These are phyloP conservation scores for Saccharomyces hybrid DNA, from an alignment of 1,139 yeast genomes.

Conservation along the genomic window DNA sequence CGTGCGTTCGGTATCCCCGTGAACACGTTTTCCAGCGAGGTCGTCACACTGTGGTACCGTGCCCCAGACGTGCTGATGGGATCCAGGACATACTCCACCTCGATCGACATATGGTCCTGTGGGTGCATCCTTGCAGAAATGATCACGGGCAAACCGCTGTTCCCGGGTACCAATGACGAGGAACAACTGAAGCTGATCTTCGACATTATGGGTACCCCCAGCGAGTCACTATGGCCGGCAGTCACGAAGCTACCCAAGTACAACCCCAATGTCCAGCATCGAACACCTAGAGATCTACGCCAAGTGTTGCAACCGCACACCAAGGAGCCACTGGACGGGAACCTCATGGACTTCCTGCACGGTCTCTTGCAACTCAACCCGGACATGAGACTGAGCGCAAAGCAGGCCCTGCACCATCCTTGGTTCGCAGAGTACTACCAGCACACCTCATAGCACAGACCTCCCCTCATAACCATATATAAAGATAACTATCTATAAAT, in stretches of 20 bases:
- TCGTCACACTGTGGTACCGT: slow-evolving; percentile 95
- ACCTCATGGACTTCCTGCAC: slow-evolving; percentile 71
- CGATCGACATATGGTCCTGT: slow-evolving; percentile 91
- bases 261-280: slow-evolving; percentile 79
- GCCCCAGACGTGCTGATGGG: slow-evolving; percentile 97
- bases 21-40: slow-evolving; percentile 93
- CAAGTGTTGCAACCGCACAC: slow-evolving; percentile 51
- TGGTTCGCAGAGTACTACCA: slow-evolving; percentile 77
- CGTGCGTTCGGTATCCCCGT: slow-evolving; percentile 98
- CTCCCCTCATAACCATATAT: background rate
- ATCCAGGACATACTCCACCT: slow-evolving; percentile 87
- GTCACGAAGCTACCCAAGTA: slow-evolving; percentile 80
- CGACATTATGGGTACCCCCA: slow-evolving; percentile 93
- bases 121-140: slow-evolving; percentile 97
- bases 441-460: slow-evolving; percentile 4
- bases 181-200: slow-evolving; percentile 87
- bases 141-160: slow-evolving; percentile 95
- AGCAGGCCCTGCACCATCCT: slow-evolving; percentile 88
- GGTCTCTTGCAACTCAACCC: slow-evolving; percentile 86
- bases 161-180: slow-evolving; percentile 93
- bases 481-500: background rate
- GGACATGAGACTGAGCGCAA: slow-evolving; percentile 80
- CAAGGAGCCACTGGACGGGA: slow-evolving; percentile 54
- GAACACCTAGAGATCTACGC: slow-evolving; percentile 78
- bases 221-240: slow-evolving; percentile 94